phyloP scores from a whole-genome alignment of 2,329 filamentous ascomycete genomes.

The Botrytis fabae region DNA sequence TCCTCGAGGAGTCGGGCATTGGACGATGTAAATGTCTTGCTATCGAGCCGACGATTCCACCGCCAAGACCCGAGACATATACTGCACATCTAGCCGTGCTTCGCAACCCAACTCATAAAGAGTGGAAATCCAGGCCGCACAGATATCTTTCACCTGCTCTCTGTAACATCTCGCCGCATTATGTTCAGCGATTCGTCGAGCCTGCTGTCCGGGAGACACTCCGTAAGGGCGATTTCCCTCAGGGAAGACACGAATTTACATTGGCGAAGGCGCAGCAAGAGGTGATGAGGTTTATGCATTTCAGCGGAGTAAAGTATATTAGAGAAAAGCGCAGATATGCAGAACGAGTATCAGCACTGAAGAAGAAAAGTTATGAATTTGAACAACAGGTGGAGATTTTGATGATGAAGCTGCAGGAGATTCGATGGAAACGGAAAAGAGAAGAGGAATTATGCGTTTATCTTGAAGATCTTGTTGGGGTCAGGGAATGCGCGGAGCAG shows the following conservation, averaged over 20 bases:
- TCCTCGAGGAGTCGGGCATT: too few relatives aligned
- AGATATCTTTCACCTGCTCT: not conserved
- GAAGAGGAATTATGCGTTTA: not conserved
- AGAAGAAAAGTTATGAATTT: not conserved
- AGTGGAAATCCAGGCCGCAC: not conserved
- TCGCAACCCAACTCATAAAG: not conserved
- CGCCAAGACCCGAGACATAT: constrained; percentile 1
- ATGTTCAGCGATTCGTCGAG: not conserved
- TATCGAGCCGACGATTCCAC: not conserved
- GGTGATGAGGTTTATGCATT: accelerated
- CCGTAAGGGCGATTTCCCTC: accelerated
- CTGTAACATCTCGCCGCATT: not conserved
- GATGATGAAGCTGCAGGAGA: not conserved
- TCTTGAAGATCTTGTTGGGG: not conserved
- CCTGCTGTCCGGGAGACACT: not conserved
- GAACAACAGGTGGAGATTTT: not conserved
- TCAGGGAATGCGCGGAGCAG: not conserved
- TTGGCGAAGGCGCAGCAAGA: not conserved
- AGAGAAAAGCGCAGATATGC: not conserved
- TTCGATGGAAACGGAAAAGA: not conserved
- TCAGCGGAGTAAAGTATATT: accelerated
- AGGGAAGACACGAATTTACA: not conserved
- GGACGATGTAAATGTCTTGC: not conserved
- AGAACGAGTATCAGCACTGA: not conserved
- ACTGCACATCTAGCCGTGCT: not conserved